Base-by-base conservation (phyloP, 1,284 basidiomycete species). In the Sporisorium scitamineum region DNA sequence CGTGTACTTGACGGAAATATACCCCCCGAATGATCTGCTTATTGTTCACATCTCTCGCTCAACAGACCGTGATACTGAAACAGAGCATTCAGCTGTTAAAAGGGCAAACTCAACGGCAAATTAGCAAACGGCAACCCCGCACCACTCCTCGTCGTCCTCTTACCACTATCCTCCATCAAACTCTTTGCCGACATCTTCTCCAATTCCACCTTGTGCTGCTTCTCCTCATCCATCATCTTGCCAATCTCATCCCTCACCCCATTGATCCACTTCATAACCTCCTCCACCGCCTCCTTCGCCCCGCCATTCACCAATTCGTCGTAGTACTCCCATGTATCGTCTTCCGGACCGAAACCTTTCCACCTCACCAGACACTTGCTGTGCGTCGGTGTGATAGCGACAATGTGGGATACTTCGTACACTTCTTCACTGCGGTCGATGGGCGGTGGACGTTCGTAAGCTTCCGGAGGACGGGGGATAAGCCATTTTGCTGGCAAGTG, bases 271-370 rank as follows among this genome's bases (percentile, higher is more conserved):
- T 52, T 58, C 48, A 70, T 26, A 20, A 64, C 70, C 42, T 65
- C 68, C 24, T 87, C 87, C 34, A 85, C 61, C 9, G 90, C 80
- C 8, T 86, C 80, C 5, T 55, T 54, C 0, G 87, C 87, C 3
- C 89, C 89, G 77, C 90, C 90, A 6, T 73, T 51, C 60, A 87
- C 54, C 24, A 92, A 84, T 24, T 84, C 86, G 3, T 74, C 75
- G 70, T 87, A 88, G 22, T 87, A 87, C 79, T 91, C 90, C 91
- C 91, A 92, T 20, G 90, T 90, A 41, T 89, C 89, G 42, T 90
- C 88, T 1, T 86, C 83, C 2, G 88, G 87, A 0, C 87, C 75
- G 77, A 91, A 92, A 0, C 90, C 90, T 50, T 87, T 84, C 91
- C 91, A 92, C 61, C 88, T 86, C 4, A 92, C 89, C 44, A 87